Percentiles rank a stretch among this genome's conserved stretches.
Evolutionary conservation across 2,329 filamentous ascomycete genomes (phyloP).

Genomic region (Xylaria sp.): DNA sequence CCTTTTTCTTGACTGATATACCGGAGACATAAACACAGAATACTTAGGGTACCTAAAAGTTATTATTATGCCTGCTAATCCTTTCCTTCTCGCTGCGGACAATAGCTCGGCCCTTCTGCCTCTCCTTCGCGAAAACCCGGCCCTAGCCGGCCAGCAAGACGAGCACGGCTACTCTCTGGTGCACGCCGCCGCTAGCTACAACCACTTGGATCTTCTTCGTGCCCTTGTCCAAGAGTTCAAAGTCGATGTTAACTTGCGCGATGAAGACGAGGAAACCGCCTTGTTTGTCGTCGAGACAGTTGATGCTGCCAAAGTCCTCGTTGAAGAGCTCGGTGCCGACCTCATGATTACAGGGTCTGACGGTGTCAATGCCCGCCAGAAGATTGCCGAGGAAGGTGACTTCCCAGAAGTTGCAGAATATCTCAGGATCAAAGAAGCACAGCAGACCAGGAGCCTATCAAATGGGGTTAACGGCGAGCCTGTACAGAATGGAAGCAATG

Average conservation of each 20-base stretch:
- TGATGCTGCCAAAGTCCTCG: conserved; percentile 79
- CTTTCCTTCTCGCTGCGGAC: conserved; percentile 83
- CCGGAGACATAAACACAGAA: background rate
- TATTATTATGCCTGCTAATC: conserved; percentile 64
- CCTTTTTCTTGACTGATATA: background rate
- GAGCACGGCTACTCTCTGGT: conserved; percentile 93
- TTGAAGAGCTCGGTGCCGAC: conserved; percentile 85
- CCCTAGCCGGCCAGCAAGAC: conserved; percentile 84
- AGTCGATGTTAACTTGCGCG: conserved; percentile 82
- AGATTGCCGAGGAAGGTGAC: conserved; percentile 81
- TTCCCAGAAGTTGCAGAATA: conserved; percentile 81
- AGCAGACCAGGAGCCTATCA: conserved; percentile 44
- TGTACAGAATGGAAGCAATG: conserved; percentile 49
- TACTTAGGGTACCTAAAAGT: background rate
- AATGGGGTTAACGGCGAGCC: conserved; percentile 46
- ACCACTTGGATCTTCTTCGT: conserved; percentile 82
- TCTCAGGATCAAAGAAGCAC: conserved; percentile 58
- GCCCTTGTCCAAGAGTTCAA: conserved; percentile 78
- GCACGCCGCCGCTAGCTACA: conserved; percentile 93
- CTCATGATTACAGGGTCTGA: conserved; percentile 73
- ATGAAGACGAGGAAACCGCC: conserved; percentile 95
- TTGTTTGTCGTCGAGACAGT: conserved; percentile 89
- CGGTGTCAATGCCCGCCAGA: conserved; percentile 82
- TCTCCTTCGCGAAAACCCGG: conserved; percentile 77
- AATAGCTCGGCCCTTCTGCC: conserved; percentile 78